Evolutionary conservation across 495 filamentous ascomycete genomes (phyloP).

Genomic region (Aspergillus bertholletiae): DNA sequence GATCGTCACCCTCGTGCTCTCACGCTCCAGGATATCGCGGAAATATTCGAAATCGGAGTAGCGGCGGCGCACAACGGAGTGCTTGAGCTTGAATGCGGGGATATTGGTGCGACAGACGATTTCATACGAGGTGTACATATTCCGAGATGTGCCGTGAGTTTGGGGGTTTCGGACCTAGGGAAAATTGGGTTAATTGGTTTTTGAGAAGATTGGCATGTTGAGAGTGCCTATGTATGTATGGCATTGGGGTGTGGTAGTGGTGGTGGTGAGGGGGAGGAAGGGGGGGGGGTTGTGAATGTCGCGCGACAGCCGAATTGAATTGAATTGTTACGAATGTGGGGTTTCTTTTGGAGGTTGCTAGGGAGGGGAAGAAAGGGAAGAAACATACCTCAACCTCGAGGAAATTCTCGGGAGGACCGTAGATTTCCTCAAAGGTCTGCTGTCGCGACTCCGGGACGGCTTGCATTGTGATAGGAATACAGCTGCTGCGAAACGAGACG

Average conservation of each 20-base stretch:
- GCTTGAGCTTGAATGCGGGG: conserved; percentile 91
- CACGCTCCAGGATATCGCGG: conserved; percentile 94
- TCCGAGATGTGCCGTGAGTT: conserved; percentile 88
- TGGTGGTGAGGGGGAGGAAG: no score
- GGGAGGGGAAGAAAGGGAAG: conserved; percentile 3
- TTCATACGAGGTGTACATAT: conserved; percentile 99
- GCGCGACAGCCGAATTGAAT: neutral
- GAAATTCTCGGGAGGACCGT: conserved; percentile 97
- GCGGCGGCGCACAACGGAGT: conserved; percentile 81
- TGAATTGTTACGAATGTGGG: neutral
- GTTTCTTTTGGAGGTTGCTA: neutral
- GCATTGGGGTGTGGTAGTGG: no score
- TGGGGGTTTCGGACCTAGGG: conserved; percentile 93
- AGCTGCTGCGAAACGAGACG: neutral
- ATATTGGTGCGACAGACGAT: conserved; percentile 97
- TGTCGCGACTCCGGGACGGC: conserved; percentile 79
- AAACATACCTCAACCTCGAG: conserved; percentile 86
- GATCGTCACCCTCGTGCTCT: conserved; percentile 90
- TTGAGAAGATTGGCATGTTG: no score
- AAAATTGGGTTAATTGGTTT: conserved; percentile 3
- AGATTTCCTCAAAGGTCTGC: conserved; percentile 98
- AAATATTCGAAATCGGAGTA: conserved; percentile 99
- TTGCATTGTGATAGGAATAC: conserved; percentile 73
- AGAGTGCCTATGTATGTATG: no score
- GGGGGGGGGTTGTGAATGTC: neutral